phyloP scores from a whole-genome alignment of 2,329 filamentous ascomycete species.

The Pseudocercospora pini-densiflorae region DNA sequence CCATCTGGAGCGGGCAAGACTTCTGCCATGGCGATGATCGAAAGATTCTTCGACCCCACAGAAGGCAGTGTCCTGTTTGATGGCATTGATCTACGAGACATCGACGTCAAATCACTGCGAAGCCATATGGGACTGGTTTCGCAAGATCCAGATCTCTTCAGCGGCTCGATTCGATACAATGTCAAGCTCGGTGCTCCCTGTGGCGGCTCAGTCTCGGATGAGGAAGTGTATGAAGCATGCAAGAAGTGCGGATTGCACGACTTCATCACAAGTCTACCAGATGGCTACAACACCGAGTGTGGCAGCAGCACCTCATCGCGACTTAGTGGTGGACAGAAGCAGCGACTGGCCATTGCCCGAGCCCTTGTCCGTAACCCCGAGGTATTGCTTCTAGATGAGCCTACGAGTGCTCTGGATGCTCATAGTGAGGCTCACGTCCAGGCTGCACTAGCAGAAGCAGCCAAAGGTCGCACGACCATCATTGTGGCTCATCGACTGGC shows the following conservation, averaged over 20 bases:
- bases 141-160: conserved; percentile 53
- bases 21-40: conserved; percentile 51
- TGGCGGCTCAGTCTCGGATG: conserved; percentile 33
- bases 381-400: conserved; percentile 53
- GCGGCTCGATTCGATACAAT: conserved; percentile 51
- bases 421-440: conserved; percentile 51
- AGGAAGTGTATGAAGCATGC: conserved; percentile 43
- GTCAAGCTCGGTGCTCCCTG: conserved; percentile 44
- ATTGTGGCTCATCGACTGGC: conserved; percentile 78
- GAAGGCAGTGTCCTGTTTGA: conserved; percentile 47
- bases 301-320: conserved; percentile 45
- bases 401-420: conserved; percentile 53
- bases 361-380: conserved; percentile 53
- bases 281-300: conserved; percentile 53
- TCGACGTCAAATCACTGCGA: conserved; percentile 44
- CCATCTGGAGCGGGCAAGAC: conserved; percentile 53
- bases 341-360: conserved; percentile 52
- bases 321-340: conserved; percentile 52
- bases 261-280: conserved; percentile 52
- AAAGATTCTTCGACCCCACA: conserved; percentile 51
- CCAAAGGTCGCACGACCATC: conserved; percentile 63
- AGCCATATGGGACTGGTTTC: conserved; percentile 49
- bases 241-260: conserved; percentile 52
- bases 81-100: conserved; percentile 46
- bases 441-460: conserved; percentile 46